Percentiles rank a stretch among this genome's conserved stretches.
These are phyloP conservation scores for Funneliformis caledonium DNA, from an alignment of 371 early-diverging fungal species.

Conservation along the genomic window DNA sequence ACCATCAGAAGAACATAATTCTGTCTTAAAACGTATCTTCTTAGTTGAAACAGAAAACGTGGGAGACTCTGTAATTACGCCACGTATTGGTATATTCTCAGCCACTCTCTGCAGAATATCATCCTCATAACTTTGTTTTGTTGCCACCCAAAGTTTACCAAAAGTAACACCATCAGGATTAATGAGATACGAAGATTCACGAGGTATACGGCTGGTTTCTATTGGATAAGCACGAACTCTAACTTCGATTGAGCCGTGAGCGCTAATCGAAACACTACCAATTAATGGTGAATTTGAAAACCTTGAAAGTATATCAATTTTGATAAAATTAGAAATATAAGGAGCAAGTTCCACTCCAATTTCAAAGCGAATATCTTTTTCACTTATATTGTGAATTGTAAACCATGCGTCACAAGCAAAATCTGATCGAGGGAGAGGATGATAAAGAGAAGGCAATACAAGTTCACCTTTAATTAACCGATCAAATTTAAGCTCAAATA, in stretches of 20 bases:
- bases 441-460: conserved; percentile 71
- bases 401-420: conserved; percentile 85
- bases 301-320: conserved; percentile 77
- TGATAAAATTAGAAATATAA: conserved; percentile 64
- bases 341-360: conserved; percentile 67
- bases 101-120: conserved; percentile 45
- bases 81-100: conserved; percentile 73
- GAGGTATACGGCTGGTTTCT: conserved; percentile 63
- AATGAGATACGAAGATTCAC: conserved; percentile 60
- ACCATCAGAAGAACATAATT: conserved; percentile 46
- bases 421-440: conserved; percentile 64
- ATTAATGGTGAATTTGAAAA: conserved; percentile 83
- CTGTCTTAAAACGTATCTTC: conserved; percentile 42
- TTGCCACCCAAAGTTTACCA: conserved; percentile 66
- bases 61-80: conserved; percentile 66
- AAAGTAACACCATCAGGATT: conserved; percentile 62
- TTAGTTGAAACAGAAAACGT: conserved; percentile 70
- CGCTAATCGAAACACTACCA: conserved; percentile 71
- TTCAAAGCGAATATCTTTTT: conserved; percentile 81
- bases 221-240: conserved; percentile 72
- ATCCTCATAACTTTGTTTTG: conserved; percentile 51
- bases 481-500: conserved; percentile 79
- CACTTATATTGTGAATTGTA: conserved; percentile 73
- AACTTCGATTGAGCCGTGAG: conserved; percentile 76
- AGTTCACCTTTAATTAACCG: conserved; percentile 70